These are phyloP conservation scores for Fraxinus latifolia DNA, from an alignment of 305 asterid genomes.

Conservation along the genomic window DNA sequence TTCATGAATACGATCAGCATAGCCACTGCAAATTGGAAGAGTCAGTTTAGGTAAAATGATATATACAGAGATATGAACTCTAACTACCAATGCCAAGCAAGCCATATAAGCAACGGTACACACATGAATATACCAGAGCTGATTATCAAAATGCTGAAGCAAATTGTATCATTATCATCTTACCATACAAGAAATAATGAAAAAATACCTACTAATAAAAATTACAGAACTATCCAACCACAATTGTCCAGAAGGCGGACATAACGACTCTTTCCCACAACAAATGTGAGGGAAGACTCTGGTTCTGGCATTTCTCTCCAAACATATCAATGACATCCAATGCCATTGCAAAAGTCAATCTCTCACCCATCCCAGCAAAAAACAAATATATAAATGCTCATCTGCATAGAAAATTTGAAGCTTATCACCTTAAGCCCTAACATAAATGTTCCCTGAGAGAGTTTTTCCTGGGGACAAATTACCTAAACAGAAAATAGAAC, in stretches of 20 bases:
- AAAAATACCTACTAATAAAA: neutral
- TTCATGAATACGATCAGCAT: constrained; percentile 98
- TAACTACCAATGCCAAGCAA: constrained; percentile 14
- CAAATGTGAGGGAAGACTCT: neutral
- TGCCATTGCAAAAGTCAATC: neutral
- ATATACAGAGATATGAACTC: constrained; percentile 5
- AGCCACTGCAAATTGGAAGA: constrained; percentile 69
- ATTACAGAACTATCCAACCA: neutral
- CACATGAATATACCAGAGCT: constrained; percentile 12
- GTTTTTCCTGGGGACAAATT: neutral
- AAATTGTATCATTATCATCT: neutral
- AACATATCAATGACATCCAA: neutral
- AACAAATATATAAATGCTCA: neutral
- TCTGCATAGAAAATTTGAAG: neutral
- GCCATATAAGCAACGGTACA: constrained; percentile 8
- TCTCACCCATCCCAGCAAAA: neutral
- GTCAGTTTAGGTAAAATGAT: constrained; percentile 19
- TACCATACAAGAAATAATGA: neutral
- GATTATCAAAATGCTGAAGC: constrained; percentile 1
- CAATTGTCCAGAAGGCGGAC: neutral
- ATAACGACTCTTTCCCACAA: neutral
- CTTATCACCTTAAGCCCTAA: neutral
- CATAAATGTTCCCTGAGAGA: neutral
- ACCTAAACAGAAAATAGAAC: neutral
- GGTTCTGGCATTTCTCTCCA: neutral